phyloP scores from a whole-genome alignment of 805 yeast species.

The Blastobotrys peoriensis region DNA sequence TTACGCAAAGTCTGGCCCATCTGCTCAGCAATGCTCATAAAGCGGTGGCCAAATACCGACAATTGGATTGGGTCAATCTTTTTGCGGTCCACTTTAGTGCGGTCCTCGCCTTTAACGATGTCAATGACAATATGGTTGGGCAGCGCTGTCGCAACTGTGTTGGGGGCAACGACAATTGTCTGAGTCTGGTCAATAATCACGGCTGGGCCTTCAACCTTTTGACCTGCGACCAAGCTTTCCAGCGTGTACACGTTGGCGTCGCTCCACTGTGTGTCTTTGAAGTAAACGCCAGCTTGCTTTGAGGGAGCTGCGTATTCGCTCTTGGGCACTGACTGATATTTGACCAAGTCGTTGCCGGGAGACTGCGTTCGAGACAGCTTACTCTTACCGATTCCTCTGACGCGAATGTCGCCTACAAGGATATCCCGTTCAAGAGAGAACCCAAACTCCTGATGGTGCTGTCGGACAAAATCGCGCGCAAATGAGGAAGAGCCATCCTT shows the following conservation, averaged over 20 bases:
- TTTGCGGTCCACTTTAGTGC: slow-evolving; percentile 17
- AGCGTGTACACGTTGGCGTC: slow-evolving; percentile 52
- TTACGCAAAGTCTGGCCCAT: slow-evolving; percentile 78
- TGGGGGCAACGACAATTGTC: slow-evolving; percentile 67
- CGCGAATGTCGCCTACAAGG: slow-evolving; percentile 66
- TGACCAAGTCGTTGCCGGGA: slow-evolving; percentile 49
- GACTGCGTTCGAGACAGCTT: slow-evolving; percentile 36
- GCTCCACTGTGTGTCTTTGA: slow-evolving; percentile 41
- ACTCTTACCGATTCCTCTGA: slow-evolving; percentile 66
- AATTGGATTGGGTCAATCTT: slow-evolving; percentile 61
- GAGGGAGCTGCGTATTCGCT: slow-evolving; percentile 15
- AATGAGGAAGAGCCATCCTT: slow-evolving; percentile 8
- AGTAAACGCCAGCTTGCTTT: slow-evolving; percentile 43
- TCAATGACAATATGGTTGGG: slow-evolving; percentile 56
- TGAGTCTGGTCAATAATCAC: slow-evolving; percentile 76
- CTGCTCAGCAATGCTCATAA: slow-evolving; percentile 88
- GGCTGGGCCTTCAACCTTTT: slow-evolving; percentile 60
- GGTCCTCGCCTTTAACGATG: slow-evolving; percentile 13
- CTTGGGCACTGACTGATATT: slow-evolving; percentile 23
- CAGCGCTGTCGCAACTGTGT: slow-evolving; percentile 48
- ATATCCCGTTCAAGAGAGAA: slow-evolving; percentile 56
- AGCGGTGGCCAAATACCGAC: slow-evolving; percentile 75
- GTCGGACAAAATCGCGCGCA: slow-evolving; percentile 40
- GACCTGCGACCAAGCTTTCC: slow-evolving; percentile 49
- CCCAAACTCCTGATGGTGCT: slow-evolving; percentile 69